Percentiles rank a stretch among this genome's conserved stretches.
Conservation (phyloP, 176 grass and related monocot genomes). For the Lolium multiflorum region DNA sequence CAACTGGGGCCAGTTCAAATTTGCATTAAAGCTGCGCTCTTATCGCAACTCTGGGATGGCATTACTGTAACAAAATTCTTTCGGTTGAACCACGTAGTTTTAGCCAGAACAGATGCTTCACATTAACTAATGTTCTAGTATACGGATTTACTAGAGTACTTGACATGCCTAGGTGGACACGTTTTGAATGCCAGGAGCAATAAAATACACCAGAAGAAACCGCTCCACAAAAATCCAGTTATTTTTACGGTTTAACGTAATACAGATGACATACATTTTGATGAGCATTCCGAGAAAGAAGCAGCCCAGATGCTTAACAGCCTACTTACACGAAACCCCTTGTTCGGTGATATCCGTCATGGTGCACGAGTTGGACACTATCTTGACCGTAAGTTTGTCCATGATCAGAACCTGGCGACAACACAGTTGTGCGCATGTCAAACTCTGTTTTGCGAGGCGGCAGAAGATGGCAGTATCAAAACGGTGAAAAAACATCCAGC, state of each 20-base stretch:
- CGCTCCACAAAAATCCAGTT: neutral
- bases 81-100: neutral
- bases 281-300: neutral
- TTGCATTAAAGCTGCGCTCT: neutral
- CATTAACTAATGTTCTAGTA: neutral
- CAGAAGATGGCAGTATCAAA: neutral
- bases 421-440: conserved; percentile 9
- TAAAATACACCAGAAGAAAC: neutral
- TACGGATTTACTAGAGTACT: conserved; percentile 14
- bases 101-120: conserved; percentile 25
- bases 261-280: too few species aligned
- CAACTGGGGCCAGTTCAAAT: neutral
- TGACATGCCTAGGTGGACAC: neutral
- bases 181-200: neutral
- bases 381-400: conserved; percentile 87
- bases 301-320: neutral
- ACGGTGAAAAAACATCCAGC: neutral
- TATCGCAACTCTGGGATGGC: neutral
- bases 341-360: conserved; percentile 91
- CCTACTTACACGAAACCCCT: conserved; percentile 84
- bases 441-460: neutral
- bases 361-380: conserved; percentile 83
- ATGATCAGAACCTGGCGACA: conserved; percentile 81
- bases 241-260: neutral
- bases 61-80: neutral